Base-by-base conservation (phyloP, 2,329 filamentous ascomycete species). In the Alternaria gansuensis region DNA sequence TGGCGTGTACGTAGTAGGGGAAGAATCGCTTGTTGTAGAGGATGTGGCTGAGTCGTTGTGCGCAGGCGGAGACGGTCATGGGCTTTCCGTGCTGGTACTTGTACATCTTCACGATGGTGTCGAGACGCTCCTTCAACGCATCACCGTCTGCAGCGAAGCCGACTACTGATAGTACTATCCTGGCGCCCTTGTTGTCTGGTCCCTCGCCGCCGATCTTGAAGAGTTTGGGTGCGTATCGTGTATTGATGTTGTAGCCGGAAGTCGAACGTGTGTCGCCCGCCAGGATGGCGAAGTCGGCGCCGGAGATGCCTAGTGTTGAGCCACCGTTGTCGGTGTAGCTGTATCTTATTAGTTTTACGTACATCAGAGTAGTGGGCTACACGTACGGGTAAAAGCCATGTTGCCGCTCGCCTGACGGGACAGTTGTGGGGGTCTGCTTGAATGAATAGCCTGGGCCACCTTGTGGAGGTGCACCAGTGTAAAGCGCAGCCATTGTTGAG, bases 311-410 rank as follows among this genome's bases (percentile, higher is more conserved):
- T 56, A 99, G 87, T 54, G 95, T 98, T 60, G 93, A 96, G 70
- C 95, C 95, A 70, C 95, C 95, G 78, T 99, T 99, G 83, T 99
- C 94, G 68, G 95, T 96, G 82, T 99, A 99, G 71, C 91, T 95
- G 69, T 34, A 46, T 5, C 44, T 29, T 34, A 26, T 76, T 60
- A 74, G 66, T 24, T 21, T n/a, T 9, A 3, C 7, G 29, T 58
- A 37, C 65, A 51, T 31, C 23, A 36, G 53, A 48, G 33, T 21
- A 14, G 3, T 14, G 21, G 34, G 13, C 21, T 14, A 28, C 50
- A 40, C 90, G 74, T 86, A 97, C 93, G 94, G 93, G 81, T 97
- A 93, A 82, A 97, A 97, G 71, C 88, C 87, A 81, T 96, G 93
- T 82, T 95, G 83, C 71, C 83, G 81, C 64, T 80, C 79, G 73